Evolutionary conservation across 2,329 filamentous ascomycete genomes (phyloP).

Genomic region (Aspergillus carbonarius): DNA sequence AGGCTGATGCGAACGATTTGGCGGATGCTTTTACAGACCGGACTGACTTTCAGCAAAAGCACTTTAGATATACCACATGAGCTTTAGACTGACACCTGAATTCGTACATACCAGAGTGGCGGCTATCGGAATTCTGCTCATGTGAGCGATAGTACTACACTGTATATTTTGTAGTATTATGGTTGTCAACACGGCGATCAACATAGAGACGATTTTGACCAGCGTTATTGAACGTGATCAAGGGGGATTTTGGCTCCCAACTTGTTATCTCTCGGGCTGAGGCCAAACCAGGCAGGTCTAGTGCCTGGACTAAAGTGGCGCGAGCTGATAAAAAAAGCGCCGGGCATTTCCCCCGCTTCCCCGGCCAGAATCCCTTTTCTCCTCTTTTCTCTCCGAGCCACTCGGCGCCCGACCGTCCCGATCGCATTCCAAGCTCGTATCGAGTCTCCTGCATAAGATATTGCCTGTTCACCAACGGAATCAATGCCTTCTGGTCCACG

Average conservation of each 20-base stretch:
- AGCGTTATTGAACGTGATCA: too few species aligned
- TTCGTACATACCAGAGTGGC: neutral
- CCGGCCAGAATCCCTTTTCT: neutral
- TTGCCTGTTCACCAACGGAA: neutral
- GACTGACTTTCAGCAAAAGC: constrained; percentile 27
- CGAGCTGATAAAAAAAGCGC: neutral
- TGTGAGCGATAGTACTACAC: neutral
- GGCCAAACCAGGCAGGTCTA: neutral
- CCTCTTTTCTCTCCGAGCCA: neutral
- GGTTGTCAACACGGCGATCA: neutral
- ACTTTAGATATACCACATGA: constrained; percentile 28
- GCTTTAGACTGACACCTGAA: neutral
- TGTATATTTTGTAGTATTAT: neutral
- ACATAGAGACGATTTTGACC: too few species aligned
- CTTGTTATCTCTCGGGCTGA: too few species aligned
- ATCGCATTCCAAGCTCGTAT: neutral
- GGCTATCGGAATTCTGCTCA: neutral
- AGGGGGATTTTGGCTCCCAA: too few species aligned
- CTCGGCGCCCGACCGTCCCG: neutral
- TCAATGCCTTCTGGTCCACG: too few species aligned
- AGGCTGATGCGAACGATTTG: constrained; percentile 9
- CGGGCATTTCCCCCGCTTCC: neutral
- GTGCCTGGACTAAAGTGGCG: neutral
- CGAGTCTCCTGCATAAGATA: neutral
- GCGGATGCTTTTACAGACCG: constrained; percentile 21